A percentile compares a stretch with the other conserved stretches of the same genome.
These are phyloP conservation scores for Pelargonium myrrhifolium DNA, from an alignment of 441 rosid species.

Conservation along the genomic window DNA sequence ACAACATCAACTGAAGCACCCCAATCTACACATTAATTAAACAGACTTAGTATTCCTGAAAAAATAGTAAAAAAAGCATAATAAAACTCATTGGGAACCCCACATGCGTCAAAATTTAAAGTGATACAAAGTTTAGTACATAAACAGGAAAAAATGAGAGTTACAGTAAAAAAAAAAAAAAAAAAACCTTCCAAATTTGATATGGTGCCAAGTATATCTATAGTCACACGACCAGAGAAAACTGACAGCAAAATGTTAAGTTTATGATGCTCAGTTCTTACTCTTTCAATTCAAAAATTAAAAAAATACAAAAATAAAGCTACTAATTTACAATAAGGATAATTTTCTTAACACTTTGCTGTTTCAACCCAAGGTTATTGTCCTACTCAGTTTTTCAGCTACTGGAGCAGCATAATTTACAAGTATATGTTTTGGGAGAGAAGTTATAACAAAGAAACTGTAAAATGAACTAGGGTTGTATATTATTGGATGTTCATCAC, in stretches of 20 bases:
- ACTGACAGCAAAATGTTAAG: neutral
- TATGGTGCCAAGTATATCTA: neutral
- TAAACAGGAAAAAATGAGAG: conserved; percentile 2
- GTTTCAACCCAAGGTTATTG: too few species aligned
- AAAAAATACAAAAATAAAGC: neutral
- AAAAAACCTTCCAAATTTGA: neutral
- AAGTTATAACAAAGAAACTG: too few species aligned
- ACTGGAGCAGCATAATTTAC: too few species aligned
- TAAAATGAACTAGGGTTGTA: neutral
- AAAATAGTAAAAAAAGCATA: conserved; percentile 1
- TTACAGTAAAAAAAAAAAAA: neutral
- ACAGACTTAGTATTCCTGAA: conserved; percentile 10
- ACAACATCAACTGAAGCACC: conserved; percentile 89
- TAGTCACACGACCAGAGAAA: neutral
- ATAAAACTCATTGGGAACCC: conserved; percentile 10
- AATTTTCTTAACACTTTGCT: too few species aligned
- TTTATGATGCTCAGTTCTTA: neutral
- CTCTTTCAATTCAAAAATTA: neutral
- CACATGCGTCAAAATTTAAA: neutral
- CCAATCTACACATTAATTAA: conserved; percentile 68
- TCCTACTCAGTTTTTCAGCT: too few species aligned
- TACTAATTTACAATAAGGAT: too few species aligned
- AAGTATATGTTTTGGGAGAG: too few species aligned
- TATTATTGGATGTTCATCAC: neutral
- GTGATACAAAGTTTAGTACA: conserved; percentile 8